These are phyloP conservation scores for Pelargonium cotyledonis DNA, from an alignment of 441 rosid genomes.

Conservation along the genomic window DNA sequence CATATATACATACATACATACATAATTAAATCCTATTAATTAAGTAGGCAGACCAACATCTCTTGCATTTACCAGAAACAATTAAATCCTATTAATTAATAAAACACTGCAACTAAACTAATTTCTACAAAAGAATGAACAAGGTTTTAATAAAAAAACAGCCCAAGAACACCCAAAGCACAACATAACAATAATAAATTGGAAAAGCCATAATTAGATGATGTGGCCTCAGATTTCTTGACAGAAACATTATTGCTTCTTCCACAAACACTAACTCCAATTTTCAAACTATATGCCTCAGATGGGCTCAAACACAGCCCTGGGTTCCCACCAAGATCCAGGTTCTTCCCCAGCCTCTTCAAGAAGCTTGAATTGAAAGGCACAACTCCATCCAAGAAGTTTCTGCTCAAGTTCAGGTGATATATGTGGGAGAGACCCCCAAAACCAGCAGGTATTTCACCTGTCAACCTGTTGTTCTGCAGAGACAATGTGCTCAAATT, in stretches of 20 bases:
- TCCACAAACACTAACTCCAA: slow-evolving; percentile 56
- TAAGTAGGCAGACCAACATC: no score
- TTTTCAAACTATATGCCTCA: slow-evolving; percentile 47
- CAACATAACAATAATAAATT: slow-evolving; percentile 28
- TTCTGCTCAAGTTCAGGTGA: slow-evolving; percentile 76
- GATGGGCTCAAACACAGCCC: slow-evolving; percentile 65
- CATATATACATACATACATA: no score
- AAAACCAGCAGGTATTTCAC: slow-evolving; percentile 56
- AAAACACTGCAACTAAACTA: not conserved
- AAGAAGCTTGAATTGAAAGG: slow-evolving; percentile 61
- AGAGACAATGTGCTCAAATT: slow-evolving; percentile 70
- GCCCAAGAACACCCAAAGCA: slow-evolving; percentile 23
- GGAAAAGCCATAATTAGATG: slow-evolving; percentile 23
- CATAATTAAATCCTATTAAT: no score
- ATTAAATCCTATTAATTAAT: not conserved
- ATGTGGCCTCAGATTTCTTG: slow-evolving; percentile 32
- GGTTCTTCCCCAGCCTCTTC: slow-evolving; percentile 56
- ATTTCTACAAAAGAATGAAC: not conserved
- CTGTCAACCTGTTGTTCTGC: slow-evolving; percentile 64
- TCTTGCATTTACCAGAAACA: not conserved
- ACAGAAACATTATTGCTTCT: slow-evolving; percentile 36
- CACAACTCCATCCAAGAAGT: slow-evolving; percentile 54
- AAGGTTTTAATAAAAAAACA: not conserved
- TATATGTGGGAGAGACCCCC: slow-evolving; percentile 48
- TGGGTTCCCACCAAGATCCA: slow-evolving; percentile 74